phyloP scores from a whole-genome alignment of 1,284 basidiomycete genomes.

The Tilletiopsis washingtonensis region DNA sequence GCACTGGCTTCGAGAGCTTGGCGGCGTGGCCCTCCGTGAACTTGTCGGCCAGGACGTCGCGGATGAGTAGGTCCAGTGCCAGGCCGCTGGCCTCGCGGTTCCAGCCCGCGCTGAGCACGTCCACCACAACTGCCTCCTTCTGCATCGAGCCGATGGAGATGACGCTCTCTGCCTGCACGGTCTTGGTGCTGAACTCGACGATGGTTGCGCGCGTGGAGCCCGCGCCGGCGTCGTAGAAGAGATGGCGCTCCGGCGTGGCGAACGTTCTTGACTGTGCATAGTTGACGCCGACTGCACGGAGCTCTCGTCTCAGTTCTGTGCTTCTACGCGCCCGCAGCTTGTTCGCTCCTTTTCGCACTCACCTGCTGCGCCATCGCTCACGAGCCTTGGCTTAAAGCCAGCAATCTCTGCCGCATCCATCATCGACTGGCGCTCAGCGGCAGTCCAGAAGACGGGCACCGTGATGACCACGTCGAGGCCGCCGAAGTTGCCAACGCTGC shows the following conservation, averaged over 20 bases:
- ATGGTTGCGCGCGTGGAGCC: constrained; percentile 79
- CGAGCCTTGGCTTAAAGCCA: constrained; percentile 72
- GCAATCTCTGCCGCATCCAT: constrained; percentile 82
- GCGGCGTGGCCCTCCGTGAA: constrained; percentile 63
- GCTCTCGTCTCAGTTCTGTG: neutral
- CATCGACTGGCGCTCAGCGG: constrained; percentile 70
- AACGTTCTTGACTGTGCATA: constrained; percentile 89
- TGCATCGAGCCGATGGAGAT: constrained; percentile 53
- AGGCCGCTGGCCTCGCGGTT: constrained; percentile 71
- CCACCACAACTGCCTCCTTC: constrained; percentile 63
- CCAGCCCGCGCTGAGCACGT: constrained; percentile 70
- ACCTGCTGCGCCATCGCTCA: constrained; percentile 81
- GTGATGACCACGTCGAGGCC: constrained; percentile 45
- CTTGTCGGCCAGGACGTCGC: constrained; percentile 68
- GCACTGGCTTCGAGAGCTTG: constrained; percentile 32
- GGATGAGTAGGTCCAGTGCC: constrained; percentile 71
- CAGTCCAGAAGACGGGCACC: constrained; percentile 42
- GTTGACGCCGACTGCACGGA: constrained; percentile 41
- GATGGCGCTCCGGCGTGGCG: constrained; percentile 62
- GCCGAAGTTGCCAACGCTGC: constrained; percentile 29
- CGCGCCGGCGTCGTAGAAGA: constrained; percentile 91
- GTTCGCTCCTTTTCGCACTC: constrained; percentile 11
- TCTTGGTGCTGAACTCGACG: constrained; percentile 58
- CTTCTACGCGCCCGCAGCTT: neutral
- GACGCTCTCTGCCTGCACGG: constrained; percentile 32